Conservation (phyloP, 768 basidiomycete species). For the Thelephora ganbajun region DNA sequence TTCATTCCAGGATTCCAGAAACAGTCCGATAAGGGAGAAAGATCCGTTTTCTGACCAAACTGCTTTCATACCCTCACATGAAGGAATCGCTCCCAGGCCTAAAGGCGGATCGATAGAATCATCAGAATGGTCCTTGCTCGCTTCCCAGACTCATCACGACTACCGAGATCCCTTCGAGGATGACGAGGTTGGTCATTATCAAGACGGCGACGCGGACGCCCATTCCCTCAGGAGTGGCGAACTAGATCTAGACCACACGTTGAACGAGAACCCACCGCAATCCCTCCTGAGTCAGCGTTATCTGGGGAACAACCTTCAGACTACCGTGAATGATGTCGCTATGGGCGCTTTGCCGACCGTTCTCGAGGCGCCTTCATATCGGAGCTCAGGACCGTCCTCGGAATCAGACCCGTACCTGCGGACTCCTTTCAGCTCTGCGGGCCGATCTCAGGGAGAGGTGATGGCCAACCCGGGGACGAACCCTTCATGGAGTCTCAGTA, state of each 20-base stretch:
- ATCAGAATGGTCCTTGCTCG: neutral
- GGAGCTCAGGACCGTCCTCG: constrained; percentile 8
- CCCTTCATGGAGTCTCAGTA: neutral
- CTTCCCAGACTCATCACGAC: neutral
- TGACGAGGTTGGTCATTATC: constrained; percentile 9
- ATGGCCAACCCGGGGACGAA: constrained; percentile 6
- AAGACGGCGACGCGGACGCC: constrained; percentile 8
- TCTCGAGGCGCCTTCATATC: neutral
- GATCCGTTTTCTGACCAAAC: constrained; percentile 38
- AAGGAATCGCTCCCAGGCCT: neutral
- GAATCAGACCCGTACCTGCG: constrained; percentile 7
- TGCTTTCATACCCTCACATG: constrained; percentile 17
- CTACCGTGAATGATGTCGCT: neutral
- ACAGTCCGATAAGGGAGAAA: constrained; percentile 2
- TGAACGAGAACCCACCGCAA: neutral
- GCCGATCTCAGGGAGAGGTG: constrained; percentile 7
- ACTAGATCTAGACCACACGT: neutral
- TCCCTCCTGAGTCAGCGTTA: neutral
- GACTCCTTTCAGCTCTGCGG: constrained; percentile 6
- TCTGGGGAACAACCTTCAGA: neutral
- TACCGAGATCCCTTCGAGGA: constrained; percentile 16
- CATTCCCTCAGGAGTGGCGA: neutral
- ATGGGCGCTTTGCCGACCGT: neutral
- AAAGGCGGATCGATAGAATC: neutral
- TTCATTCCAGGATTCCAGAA: neutral